phyloP scores from a whole-genome alignment of 305 asterid genomes.

The Fraxinus dipetala region DNA sequence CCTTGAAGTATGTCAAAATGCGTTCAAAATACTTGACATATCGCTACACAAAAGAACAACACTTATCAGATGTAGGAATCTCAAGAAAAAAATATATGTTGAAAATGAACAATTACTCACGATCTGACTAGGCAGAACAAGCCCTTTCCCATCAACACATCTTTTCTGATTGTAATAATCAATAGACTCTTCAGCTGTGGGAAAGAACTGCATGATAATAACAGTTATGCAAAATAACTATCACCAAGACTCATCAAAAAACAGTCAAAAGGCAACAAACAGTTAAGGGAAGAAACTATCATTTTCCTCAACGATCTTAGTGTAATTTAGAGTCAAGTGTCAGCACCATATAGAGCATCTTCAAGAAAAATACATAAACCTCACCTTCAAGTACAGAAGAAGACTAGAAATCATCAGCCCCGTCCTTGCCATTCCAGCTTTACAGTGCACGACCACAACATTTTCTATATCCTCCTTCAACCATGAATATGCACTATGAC shows the following conservation, averaged over 20 bases:
- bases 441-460: conserved; percentile 97
- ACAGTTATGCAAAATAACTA: conserved; percentile 19
- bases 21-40: conserved; percentile 99
- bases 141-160: conserved; percentile 91
- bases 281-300: neutral
- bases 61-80: conserved; percentile 11
- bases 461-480: conserved; percentile 96
- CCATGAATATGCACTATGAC: conserved; percentile 99
- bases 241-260: neutral
- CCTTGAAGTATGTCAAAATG: conserved; percentile 72
- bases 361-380: neutral
- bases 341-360: neutral
- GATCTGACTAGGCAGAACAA: conserved; percentile 97
- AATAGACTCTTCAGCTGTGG: conserved; percentile 96
- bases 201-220: conserved; percentile 70
- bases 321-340: neutral
- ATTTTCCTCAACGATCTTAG: neutral
- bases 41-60: conserved; percentile 52
- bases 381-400: conserved; percentile 83
- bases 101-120: conserved; percentile 45
- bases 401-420: conserved; percentile 99
- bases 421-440: conserved; percentile 99
- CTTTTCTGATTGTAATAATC: conserved; percentile 96
- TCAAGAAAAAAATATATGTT: neutral
- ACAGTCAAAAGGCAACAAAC: neutral